Evolutionary conservation across 352 stramenopile genomes (phyloP), one percentile per base, ranked within the genome.

Genomic region (Phytophthora pinifolia): DNA sequence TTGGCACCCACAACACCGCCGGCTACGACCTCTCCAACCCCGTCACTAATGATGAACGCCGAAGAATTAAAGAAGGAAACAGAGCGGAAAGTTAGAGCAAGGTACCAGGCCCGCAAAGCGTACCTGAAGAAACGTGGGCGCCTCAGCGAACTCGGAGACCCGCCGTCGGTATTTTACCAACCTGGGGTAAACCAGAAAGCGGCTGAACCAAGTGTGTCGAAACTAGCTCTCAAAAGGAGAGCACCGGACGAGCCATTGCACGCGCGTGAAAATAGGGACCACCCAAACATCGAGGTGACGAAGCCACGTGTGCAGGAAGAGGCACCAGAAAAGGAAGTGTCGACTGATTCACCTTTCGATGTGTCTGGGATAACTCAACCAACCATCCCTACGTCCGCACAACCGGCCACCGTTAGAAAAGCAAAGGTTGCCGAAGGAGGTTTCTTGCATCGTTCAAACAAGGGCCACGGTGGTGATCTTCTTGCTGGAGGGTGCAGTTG

Each of bases 41-140:
- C 39, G 4, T 22, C 49, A 10, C 17, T 54, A 6, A 41, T 44
- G 22, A 44, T 53, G 30, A 63, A 41, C 10, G 42, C 37, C 14
- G 58, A 68, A 37, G 53, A 65, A 10, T 8, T 54, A n/a, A 44
- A 41, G 31, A 65, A 59, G 35, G 56, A 63, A 37, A 45, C 25
- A 20, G 53, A 56, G 13, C 48, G 59, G 22, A 72, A 62, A 44
- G 54, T 35, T 1, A 68, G 43, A 36, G 53, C 64, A 13, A 61
- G 54, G 35, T 59, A 59, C n/a, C 59, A 72, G 22, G 41, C 64
- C 14, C 53, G 64, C 10, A 72, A 62, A 46, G 53, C 64, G 5
- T 68, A 72, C 51, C 13, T 72, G 2, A 68, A 72, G 38, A 64
- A 67, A 34, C 59, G 60, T 30, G 59, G 59, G 4, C 64, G 63